Percentiles rank a stretch among this genome's conserved stretches.
phyloP scores from a whole-genome alignment of 352 stramenopile genomes.

The Globisporangium polare region DNA sequence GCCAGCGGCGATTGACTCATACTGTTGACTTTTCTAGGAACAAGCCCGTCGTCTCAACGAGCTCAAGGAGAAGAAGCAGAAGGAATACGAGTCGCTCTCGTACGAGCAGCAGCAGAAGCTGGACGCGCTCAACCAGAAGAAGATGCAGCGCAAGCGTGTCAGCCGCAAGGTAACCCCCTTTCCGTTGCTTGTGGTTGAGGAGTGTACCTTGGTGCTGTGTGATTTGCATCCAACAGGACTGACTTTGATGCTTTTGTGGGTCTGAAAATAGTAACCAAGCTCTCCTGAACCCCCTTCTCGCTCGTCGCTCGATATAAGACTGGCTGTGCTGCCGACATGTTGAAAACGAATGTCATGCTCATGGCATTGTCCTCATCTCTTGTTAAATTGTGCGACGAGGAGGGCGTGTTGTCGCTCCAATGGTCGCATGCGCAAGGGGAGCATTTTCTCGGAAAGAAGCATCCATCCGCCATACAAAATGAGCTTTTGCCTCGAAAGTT shows the following conservation, averaged over 20 bases:
- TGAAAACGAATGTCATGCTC: neutral
- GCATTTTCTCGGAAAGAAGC: neutral
- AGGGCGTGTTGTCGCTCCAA: neutral
- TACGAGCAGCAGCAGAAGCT: constrained; percentile 81
- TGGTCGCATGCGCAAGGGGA: neutral
- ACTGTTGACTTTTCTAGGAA: constrained; percentile 27
- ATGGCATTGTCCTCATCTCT: neutral
- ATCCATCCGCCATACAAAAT: neutral
- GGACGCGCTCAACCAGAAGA: constrained; percentile 70
- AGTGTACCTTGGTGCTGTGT: neutral
- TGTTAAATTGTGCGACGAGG: neutral
- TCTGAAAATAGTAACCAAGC: neutral
- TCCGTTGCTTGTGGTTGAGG: neutral
- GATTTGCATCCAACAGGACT: neutral
- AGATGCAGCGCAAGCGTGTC: constrained; percentile 60
- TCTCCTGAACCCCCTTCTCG: neutral
- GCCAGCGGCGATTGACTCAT: neutral
- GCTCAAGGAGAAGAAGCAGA: constrained; percentile 72
- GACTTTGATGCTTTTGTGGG: neutral
- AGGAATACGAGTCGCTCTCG: constrained; percentile 72
- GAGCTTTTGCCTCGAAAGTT: neutral
- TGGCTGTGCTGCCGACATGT: neutral
- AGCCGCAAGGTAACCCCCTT: constrained; percentile 49
- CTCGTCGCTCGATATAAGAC: neutral
- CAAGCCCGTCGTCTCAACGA: constrained; percentile 41